Evolutionary conservation across 352 stramenopile genomes (phyloP).

Genomic region (Globisporangium nodosum): DNA sequence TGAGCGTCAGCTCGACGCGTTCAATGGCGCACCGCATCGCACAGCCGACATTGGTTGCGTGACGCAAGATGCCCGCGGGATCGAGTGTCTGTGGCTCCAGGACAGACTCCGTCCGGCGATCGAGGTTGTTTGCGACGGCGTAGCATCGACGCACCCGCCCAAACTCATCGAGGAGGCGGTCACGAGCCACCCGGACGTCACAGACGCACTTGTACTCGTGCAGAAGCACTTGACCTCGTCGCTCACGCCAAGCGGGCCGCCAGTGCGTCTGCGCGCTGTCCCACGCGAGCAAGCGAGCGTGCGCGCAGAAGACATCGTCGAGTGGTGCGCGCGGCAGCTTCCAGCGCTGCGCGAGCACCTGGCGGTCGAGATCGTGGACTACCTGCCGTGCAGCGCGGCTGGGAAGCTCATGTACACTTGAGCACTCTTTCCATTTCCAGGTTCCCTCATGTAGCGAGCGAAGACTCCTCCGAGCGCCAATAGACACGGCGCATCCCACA

Average conservation of each 20-base stretch:
- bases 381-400: constrained; percentile 72
- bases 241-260: too few species aligned
- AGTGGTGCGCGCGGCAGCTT: constrained; percentile 32
- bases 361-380: constrained; percentile 52
- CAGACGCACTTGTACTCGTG: constrained; percentile 48
- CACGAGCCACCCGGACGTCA: constrained; percentile 32
- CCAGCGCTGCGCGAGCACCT: constrained; percentile 27
- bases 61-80: constrained; percentile 9
- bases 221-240: constrained; percentile 14
- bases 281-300: constrained; percentile 17
- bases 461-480: neutral
- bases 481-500: neutral
- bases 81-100: constrained; percentile 59
- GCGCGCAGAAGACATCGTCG: constrained; percentile 26
- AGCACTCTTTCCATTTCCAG: constrained; percentile 2
- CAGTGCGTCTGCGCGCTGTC: constrained; percentile 31
- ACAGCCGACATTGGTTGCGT: constrained; percentile 55
- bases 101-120: constrained; percentile 48
- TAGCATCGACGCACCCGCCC: constrained; percentile 19
- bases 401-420: constrained; percentile 83
- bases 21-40: constrained; percentile 29
- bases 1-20: constrained; percentile 36
- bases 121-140: constrained; percentile 25
- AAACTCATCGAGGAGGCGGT: constrained; percentile 38
- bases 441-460: neutral